Evolutionary conservation across 2,329 filamentous ascomycete genomes (phyloP).

Genomic region (Dryadomyces quercus-mongolicae): DNA sequence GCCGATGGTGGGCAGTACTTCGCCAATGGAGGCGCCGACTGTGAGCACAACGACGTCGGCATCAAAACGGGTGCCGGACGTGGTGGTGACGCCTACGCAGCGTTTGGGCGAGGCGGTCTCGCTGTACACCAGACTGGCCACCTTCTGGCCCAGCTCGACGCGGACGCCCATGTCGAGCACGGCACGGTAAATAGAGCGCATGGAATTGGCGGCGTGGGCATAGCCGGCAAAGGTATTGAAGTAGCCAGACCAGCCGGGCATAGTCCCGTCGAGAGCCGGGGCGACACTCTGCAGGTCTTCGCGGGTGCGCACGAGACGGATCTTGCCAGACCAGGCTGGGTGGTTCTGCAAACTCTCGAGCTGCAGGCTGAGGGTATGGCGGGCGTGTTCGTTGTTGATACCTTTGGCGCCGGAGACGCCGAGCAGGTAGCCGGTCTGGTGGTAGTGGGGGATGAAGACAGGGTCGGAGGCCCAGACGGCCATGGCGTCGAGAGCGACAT

Average conservation of each 20-base stretch:
- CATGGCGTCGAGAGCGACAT: slow-evolving; percentile 40
- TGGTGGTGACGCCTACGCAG: slow-evolving; percentile 17
- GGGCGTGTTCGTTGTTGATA: slow-evolving; percentile 29
- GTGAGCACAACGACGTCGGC: slow-evolving; percentile 31
- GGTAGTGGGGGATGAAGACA: slow-evolving; percentile 39
- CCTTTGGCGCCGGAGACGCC: slow-evolving; percentile 29
- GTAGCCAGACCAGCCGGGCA: slow-evolving; percentile 45
- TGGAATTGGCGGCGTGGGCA: slow-evolving; percentile 39
- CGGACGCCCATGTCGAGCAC: slow-evolving; percentile 20
- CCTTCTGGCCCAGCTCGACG: slow-evolving; percentile 25
- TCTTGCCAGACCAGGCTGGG: slow-evolving; percentile 25
- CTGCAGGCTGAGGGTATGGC: slow-evolving; percentile 30
- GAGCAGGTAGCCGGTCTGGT: slow-evolving; percentile 33
- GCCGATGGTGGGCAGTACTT: slow-evolving; percentile 34
- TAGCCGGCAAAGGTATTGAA: slow-evolving; percentile 45
- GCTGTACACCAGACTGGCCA: slow-evolving; percentile 26
- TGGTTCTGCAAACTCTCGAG: slow-evolving; percentile 26
- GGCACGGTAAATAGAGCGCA: slow-evolving; percentile 32
- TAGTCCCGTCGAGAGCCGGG: slow-evolving; percentile 28
- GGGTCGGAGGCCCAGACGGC: slow-evolving; percentile 36
- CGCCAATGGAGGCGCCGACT: slow-evolving; percentile 19
- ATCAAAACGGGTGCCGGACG: slow-evolving; percentile 15
- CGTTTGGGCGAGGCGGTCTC: slow-evolving; percentile 4
- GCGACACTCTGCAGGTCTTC: slow-evolving; percentile 16
- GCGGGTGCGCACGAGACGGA: slow-evolving; percentile 13